Evolutionary conservation across 257 asterid genomes (phyloP), one percentile per base, ranked within the genome.

Genomic region (Petunia secreta): DNA sequence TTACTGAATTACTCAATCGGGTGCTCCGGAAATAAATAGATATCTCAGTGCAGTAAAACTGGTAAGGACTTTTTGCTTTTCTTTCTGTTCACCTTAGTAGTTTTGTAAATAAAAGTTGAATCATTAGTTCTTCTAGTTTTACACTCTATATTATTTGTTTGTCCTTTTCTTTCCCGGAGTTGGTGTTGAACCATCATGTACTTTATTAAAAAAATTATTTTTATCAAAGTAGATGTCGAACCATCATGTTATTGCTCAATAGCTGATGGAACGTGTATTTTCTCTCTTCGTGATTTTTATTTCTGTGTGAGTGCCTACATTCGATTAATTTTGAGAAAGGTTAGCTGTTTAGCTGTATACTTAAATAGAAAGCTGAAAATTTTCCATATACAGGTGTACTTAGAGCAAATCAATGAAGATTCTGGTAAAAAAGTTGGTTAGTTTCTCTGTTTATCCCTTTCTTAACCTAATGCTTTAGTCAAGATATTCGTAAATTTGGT

Each of bases 401-500:
- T 85, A 40, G 98, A 92, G 83, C 90, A 84, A 83, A 85, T 84
- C 81, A 75, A 79, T 63, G 98, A 91, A 82, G 95, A 85, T 76
- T 71, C 88, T 57, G 79, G 86, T 58, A 88, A 93, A 25, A 90
- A 86, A 85, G 79, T 84, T 84, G 97, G 97, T 94, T 11, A 90
- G 48, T 75, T 79, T 83, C 66, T 78, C 63, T 58, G 67, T 41
- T 2, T 68, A 25, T n/a, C 82, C 84, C 80, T 40, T 46, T 60
- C 46, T 25, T 46, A 48, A 53, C 5, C 39, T 55, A 9, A 41
- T 52, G 25, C 34, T 66, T 73, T 11, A 13, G 52, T 46, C 58
- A 69, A 69, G 76, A 46, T 7, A 69, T 46, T 69, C 41, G 10
- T 46, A 10, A 11, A 39, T 54, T 44, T 46, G 58, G 76, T 25